Base-by-base conservation (phyloP, 805 yeast genomes). In the Starmera amethionina region DNA sequence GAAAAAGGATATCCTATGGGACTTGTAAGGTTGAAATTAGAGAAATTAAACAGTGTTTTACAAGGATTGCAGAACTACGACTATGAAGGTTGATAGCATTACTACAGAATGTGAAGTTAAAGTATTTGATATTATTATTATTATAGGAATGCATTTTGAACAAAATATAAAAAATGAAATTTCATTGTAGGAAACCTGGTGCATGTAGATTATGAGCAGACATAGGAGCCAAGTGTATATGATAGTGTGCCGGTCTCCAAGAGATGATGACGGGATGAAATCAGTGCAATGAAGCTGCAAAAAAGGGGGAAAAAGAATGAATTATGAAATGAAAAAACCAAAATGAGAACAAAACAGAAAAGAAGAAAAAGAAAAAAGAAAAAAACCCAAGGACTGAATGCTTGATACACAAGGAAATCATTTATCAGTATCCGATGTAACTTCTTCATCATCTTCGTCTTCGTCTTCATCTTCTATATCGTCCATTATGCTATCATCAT, bases 401-500 rank as follows among this genome's bases (percentile, higher is more conserved):
- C 19, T 30, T 16, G 18, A 16, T 16, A 16, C 18, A 3, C 18
- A 16, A 16, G 3, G 4, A 16, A 16, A 16, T 54, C 49, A 62
- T 54, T 45, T 59, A 46, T 49, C 64, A 48, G 48, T 52, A 47
- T 45, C 56, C 40, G 54, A 46, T 1, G 45, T 42, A 22, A 64
- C 70, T 6, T 63, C 74, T 39, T 65, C 71, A 30, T 68, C 74
- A 35, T 68, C 74, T 31, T 64, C 74, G 36, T 64, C 77, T 34
- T 75, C 83, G 37, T 77, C 82, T 27, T 68, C 77, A 13, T 73
- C 85, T 41, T 75, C 76, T 38, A 65, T 67, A 42, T 68, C 70
- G 47, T 67, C 70, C 54, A 67, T 68, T 27, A 65, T 63, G 35
- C 66, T 66, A 31, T 62, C 70, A 34, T 73, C 77, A 32, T 75